These are phyloP conservation scores for Fusarium sp. DNA, from an alignment of 2,329 filamentous ascomycete species.

Conservation along the genomic window DNA sequence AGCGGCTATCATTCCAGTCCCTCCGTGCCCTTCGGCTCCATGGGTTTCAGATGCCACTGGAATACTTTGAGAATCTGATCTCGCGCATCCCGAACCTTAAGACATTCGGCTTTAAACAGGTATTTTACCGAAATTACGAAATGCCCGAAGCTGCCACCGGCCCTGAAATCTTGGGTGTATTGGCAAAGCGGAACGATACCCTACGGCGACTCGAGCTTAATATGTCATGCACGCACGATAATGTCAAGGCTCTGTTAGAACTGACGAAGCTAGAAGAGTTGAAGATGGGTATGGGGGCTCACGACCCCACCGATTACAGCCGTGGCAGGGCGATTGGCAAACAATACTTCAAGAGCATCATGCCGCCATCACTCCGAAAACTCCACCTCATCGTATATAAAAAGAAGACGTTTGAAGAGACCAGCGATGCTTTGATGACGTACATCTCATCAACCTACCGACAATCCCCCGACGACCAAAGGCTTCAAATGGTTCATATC, in stretches of 20 bases:
- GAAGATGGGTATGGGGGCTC: not conserved
- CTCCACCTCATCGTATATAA: not conserved
- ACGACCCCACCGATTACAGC: not conserved
- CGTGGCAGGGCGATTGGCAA: not conserved
- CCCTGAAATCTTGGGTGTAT: not conserved
- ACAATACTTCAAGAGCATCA: not conserved
- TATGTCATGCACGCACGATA: not conserved
- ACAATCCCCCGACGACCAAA: not conserved
- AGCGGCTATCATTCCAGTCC: not conserved
- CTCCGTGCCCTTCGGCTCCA: not conserved
- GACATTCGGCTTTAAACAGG: not conserved
- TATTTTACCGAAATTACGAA: fast-evolving
- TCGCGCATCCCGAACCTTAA: not conserved
- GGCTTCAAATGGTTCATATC: not conserved
- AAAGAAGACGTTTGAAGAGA: not conserved
- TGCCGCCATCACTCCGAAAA: not conserved
- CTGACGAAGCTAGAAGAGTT: not conserved
- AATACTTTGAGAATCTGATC: not conserved
- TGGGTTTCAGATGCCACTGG: not conserved
- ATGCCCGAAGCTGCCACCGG: not conserved
- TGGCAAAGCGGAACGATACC: not conserved
- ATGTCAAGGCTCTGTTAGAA: not conserved
- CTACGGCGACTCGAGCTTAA: not conserved
- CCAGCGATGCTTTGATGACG: not conserved
- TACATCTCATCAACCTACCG: slow-evolving; percentile 11